These are phyloP conservation scores for Sarocladium strictum DNA, from an alignment of 2,329 filamentous ascomycete genomes.

Conservation along the genomic window DNA sequence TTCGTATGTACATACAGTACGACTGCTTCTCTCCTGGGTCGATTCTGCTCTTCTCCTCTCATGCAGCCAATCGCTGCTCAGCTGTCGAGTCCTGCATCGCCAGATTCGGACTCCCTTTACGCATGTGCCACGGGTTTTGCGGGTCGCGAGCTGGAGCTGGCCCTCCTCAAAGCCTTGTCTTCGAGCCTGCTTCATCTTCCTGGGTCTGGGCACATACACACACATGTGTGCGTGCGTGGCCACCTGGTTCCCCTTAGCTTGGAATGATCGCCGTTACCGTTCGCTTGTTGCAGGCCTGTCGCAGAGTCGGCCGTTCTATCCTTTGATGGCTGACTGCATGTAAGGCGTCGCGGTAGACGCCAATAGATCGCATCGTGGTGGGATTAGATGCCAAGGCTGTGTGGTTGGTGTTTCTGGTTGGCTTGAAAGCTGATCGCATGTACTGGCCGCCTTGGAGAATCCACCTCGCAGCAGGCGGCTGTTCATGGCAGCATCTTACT, in stretches of 20 bases:
- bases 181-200: no score
- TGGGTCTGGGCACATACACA: no score
- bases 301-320: neutral
- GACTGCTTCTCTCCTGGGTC: no score
- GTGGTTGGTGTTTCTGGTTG: neutral
- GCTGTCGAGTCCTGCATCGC: neutral
- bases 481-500: no score
- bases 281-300: no score
- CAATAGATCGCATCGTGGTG: neutral
- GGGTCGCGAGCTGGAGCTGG: neutral
- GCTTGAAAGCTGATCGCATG: no score
- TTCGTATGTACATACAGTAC: no score
- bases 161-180: neutral
- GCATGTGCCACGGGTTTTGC: no score
- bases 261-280: no score
- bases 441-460: neutral
- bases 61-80: neutral
- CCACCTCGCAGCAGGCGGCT: no score
- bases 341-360: neutral
- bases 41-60: neutral
- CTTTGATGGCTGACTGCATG: neutral
- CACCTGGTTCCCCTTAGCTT: no score
- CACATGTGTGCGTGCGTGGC: no score
- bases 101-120: neutral
- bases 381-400: neutral